A percentile compares a stretch with the other conserved stretches of the same genome.
Evolutionary conservation across 805 yeast genomes (phyloP).

Genomic region (Candida maltosa): DNA sequence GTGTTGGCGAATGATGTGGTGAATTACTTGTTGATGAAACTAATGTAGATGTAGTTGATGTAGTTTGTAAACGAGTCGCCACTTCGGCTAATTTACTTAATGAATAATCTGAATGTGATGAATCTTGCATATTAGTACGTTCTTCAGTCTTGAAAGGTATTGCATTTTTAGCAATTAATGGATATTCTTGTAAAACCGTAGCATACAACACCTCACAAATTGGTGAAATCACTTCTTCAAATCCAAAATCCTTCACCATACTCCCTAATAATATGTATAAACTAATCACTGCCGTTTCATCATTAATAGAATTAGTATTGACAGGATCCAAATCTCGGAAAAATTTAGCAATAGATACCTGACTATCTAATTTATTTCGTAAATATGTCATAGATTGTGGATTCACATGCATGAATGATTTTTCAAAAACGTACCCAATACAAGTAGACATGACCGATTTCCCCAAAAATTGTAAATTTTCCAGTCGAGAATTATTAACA

Average conservation of each 20-base stretch:
- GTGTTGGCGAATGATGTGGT: slow-evolving; percentile 7
- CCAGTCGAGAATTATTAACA: slow-evolving; percentile 23
- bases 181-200: slow-evolving; percentile 59
- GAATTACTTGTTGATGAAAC: background rate
- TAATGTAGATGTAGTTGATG: slow-evolving; percentile 5
- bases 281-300: slow-evolving; percentile 52
- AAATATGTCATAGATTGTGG: slow-evolving; percentile 54
- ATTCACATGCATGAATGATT: slow-evolving; percentile 53
- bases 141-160: slow-evolving; percentile 21
- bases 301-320: slow-evolving; percentile 30
- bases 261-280: slow-evolving; percentile 63
- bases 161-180: slow-evolving; percentile 49
- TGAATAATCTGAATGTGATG: no score
- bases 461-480: slow-evolving; percentile 58
- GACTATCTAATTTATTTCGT: slow-evolving; percentile 40
- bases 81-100: slow-evolving; percentile 33
- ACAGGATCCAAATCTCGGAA: slow-evolving; percentile 45
- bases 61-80: slow-evolving; percentile 15
- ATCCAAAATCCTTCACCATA: slow-evolving; percentile 76
- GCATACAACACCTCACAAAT: slow-evolving; percentile 68
- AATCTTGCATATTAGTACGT: slow-evolving; percentile 1
- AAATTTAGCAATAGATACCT: slow-evolving; percentile 40
- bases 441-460: slow-evolving; percentile 51
- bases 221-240: slow-evolving; percentile 62
- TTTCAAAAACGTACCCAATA: slow-evolving; percentile 60